Evolutionary conservation across 495 filamentous ascomycete genomes (phyloP).

Genomic region (Neurospora pannonica): DNA sequence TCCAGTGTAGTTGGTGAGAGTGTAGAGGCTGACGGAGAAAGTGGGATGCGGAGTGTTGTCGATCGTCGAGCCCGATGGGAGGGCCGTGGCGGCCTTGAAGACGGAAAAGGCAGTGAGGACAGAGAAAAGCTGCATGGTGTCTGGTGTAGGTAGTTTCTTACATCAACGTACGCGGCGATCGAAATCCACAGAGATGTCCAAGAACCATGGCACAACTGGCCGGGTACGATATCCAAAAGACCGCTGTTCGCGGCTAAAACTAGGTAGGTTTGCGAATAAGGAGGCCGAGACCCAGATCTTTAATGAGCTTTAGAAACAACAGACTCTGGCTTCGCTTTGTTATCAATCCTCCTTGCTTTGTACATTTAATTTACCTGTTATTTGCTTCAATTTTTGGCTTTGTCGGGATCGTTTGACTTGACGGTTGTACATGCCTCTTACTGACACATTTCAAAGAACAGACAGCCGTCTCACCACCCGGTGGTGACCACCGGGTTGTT

Average conservation of each 20-base stretch:
- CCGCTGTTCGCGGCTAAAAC: background rate
- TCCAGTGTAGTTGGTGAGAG: no score
- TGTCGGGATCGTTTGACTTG: rapidly evolving
- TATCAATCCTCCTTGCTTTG: background rate
- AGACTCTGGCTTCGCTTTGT: background rate
- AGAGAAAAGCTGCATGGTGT: background rate
- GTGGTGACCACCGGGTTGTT: no score
- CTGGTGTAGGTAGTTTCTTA: background rate
- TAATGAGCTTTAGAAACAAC: background rate
- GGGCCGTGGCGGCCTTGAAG: background rate
- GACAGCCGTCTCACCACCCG: no score
- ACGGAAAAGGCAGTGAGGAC: background rate
- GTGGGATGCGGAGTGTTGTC: no score
- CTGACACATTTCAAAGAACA: no score
- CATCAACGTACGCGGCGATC: background rate
- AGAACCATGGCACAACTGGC: background rate
- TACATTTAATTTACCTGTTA: background rate
- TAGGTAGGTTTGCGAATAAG: background rate
- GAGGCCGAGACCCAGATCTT: background rate
- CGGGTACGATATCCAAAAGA: background rate
- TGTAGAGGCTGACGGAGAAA: no score
- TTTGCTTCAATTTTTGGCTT: background rate
- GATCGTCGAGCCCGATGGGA: background rate
- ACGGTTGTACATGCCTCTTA: no score
- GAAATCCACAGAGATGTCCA: background rate